Percentiles rank a stretch among this genome's conserved stretches.
phyloP scores from a whole-genome alignment of 805 yeast species.

The Candida nonsorbophila region DNA sequence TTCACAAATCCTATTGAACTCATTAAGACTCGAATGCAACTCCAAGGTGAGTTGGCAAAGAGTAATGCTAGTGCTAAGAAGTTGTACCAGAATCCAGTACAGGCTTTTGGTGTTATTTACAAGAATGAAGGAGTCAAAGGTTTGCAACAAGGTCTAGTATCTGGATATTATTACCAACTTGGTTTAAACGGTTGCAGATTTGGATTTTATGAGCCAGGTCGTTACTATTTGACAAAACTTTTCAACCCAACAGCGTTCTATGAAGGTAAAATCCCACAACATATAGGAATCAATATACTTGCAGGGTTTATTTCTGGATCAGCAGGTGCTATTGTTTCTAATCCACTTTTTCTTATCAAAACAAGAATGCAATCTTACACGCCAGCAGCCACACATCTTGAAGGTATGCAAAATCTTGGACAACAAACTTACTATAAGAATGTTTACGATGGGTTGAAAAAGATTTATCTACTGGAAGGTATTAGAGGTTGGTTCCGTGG shows the following conservation, averaged over 20 bases:
- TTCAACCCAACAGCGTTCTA: constrained; percentile 48
- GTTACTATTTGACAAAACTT: constrained; percentile 52
- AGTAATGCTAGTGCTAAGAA: constrained; percentile 43
- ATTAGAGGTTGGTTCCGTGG: constrained; percentile 79
- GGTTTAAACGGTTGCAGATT: constrained; percentile 91
- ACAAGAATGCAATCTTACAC: constrained; percentile 97
- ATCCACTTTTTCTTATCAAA: constrained; percentile 88
- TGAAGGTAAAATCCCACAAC: constrained; percentile 26
- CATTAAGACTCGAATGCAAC: constrained; percentile 92
- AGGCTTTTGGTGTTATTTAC: constrained; percentile 69
- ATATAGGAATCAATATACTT: constrained; percentile 55
- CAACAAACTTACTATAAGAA: constrained; percentile 86
- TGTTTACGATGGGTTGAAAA: constrained; percentile 59
- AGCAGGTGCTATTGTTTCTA: constrained; percentile 84
- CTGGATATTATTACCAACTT: constrained; percentile 88
- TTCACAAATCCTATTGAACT: constrained; percentile 94
- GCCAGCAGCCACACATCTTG: constrained; percentile 23
- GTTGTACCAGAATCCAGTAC: constrained; percentile 76
- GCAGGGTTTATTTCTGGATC: constrained; percentile 85
- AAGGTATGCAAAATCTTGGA: constrained; percentile 42
- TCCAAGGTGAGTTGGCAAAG: constrained; percentile 84
- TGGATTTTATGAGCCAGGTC: constrained; percentile 88
- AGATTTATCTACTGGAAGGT: constrained; percentile 66
- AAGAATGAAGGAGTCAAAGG: constrained; percentile 84
- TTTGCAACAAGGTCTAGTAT: constrained; percentile 79